A percentile compares a stretch with the other conserved stretches of the same genome.
These are phyloP conservation scores for Termitomyces eurrhizus DNA, from an alignment of 768 basidiomycete genomes.

Conservation along the genomic window DNA sequence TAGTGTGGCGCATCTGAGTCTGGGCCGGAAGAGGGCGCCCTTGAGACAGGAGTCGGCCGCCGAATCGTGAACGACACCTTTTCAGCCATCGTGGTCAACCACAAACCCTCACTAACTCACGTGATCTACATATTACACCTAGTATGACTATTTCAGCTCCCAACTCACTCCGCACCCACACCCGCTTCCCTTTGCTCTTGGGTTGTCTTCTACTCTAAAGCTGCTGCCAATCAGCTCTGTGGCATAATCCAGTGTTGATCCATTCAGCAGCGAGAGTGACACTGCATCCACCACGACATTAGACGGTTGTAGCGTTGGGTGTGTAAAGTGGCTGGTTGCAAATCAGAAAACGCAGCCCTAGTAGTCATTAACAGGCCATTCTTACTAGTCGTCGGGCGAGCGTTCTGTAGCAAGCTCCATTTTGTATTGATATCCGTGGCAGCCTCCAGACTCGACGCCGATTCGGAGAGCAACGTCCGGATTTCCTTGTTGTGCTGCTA, in stretches of 20 bases:
- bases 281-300: conserved; percentile 83
- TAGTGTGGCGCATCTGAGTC: conserved; percentile 55
- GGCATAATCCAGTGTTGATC: conserved; percentile 85
- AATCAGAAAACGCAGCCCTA: neutral
- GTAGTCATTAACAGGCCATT: conserved; percentile 11
- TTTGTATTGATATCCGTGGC: conserved; percentile 97
- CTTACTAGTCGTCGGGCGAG: conserved; percentile 83
- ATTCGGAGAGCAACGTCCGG: conserved; percentile 70
- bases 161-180: conserved; percentile 97
- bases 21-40: conserved; percentile 56
- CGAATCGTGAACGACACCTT: conserved; percentile 85
- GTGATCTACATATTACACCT: conserved; percentile 4
- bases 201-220: conserved; percentile 82
- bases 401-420: conserved; percentile 69
- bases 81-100: conserved; percentile 18
- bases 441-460: conserved; percentile 90
- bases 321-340: conserved; percentile 58
- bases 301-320: conserved; percentile 65
- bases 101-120: conserved; percentile 2
- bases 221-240: conserved; percentile 94
- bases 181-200: conserved; percentile 83
- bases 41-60: conserved; percentile 67
- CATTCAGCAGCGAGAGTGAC: conserved; percentile 81
- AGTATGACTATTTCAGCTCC: conserved; percentile 63
- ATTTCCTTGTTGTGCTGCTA: conserved; percentile 63